phyloP scores from a whole-genome alignment of 169 alveolate genomes.

The Eimeria necatrix region DNA sequence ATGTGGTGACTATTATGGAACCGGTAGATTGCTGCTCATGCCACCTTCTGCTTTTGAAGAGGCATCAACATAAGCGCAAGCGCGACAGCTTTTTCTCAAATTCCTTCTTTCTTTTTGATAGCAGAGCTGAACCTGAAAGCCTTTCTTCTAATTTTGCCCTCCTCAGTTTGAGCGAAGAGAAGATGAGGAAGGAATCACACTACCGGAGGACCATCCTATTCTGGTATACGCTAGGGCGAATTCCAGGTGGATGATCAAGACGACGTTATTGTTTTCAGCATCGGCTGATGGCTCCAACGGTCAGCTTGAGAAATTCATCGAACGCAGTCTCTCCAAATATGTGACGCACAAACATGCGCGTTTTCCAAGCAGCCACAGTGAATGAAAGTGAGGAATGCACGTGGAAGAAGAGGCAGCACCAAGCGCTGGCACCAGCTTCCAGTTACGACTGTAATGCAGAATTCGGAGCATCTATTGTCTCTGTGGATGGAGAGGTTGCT shows the following conservation, averaged over 20 bases:
- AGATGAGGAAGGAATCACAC: constrained; percentile 29
- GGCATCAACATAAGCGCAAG: too few relatives aligned
- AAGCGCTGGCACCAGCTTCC: too few relatives aligned
- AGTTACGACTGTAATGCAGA: background rate
- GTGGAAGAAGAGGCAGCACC: too few relatives aligned
- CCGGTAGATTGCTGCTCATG: too few relatives aligned
- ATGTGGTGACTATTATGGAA: too few relatives aligned
- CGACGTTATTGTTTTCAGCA: background rate
- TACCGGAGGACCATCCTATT: constrained; percentile 37
- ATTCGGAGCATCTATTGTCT: constrained; percentile 27
- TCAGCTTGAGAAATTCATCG: background rate
- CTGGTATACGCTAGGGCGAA: constrained; percentile 1
- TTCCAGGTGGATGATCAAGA: constrained; percentile 25
- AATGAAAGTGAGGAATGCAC: background rate
- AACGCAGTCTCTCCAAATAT: background rate
- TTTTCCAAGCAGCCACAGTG: background rate
- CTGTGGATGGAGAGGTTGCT: constrained; percentile 18
- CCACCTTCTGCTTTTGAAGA: too few relatives aligned
- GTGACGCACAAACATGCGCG: background rate
- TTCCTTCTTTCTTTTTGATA: too few relatives aligned
- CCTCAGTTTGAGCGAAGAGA: constrained; percentile 47
- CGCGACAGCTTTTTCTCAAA: too few relatives aligned
- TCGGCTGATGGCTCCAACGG: constrained; percentile 49
- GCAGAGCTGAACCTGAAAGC: too few relatives aligned
- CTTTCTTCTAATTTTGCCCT: background rate